Percentiles rank a stretch among this genome's conserved stretches.
Conservation (phyloP, 140 eudicot genomes). For the Cichorium intybus region DNA sequence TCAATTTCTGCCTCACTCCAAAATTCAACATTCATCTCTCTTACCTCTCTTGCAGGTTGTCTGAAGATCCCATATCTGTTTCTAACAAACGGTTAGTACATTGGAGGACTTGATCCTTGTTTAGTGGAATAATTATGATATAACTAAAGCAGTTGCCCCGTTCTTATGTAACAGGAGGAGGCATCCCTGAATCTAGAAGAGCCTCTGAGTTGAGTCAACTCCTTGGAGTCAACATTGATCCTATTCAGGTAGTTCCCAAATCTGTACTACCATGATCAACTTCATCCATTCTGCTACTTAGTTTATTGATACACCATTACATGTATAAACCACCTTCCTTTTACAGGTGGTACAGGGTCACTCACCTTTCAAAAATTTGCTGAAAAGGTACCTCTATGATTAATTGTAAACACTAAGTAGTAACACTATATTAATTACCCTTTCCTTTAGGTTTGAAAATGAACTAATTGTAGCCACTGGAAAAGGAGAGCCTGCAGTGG, state of each 20-base stretch:
- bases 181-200: constrained; percentile 65
- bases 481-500: constrained; percentile 60
- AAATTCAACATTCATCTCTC: constrained; percentile 1
- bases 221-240: constrained; percentile 47
- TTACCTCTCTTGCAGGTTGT: constrained; percentile 34
- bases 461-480: constrained; percentile 58
- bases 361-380: constrained; percentile 57
- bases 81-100: constrained; percentile 47
- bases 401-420: too few species aligned
- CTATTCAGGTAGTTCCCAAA: constrained; percentile 49
- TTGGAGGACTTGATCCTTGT: constrained; percentile 5
- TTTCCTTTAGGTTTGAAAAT: constrained; percentile 51
- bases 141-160: background rate
- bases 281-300: constrained; percentile 1
- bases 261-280: background rate
- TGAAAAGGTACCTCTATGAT: constrained; percentile 42
- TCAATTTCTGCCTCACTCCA: background rate
- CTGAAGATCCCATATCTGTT: constrained; percentile 52
- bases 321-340: constrained; percentile 16
- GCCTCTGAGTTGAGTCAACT: constrained; percentile 59
- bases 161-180: constrained; percentile 50
- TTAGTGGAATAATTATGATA: background rate
- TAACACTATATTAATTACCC: background rate
- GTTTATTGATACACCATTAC: background rate
- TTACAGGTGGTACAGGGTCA: constrained; percentile 70